phyloP scores from a whole-genome alignment of 257 asterid genomes.

The Solanum verrucosum region DNA sequence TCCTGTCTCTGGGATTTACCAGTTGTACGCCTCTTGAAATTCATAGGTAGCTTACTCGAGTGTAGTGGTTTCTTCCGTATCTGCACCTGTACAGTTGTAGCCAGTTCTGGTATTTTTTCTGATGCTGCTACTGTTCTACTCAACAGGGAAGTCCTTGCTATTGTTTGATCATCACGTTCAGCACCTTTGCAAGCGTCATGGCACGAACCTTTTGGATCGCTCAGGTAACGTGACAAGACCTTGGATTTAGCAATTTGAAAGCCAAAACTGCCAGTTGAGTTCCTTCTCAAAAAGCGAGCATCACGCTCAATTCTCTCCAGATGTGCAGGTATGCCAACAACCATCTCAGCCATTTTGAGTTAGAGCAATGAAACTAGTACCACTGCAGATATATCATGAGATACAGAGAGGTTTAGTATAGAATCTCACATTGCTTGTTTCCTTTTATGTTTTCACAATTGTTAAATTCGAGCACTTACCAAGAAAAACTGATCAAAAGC shows the following conservation, averaged over 20 bases:
- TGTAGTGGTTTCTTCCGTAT: background rate
- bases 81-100: background rate
- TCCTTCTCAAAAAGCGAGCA: conserved; percentile 8
- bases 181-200: conserved; percentile 2
- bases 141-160: background rate
- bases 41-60: background rate
- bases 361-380: background rate
- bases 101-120: background rate
- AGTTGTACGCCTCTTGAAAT: background rate
- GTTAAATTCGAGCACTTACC: background rate
- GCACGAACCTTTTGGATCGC: conserved; percentile 4
- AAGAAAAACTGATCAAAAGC: background rate
- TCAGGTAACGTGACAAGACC: conserved; percentile 26
- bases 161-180: background rate
- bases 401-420: background rate
- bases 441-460: background rate
- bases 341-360: background rate
- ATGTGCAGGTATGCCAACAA: conserved; percentile 1
- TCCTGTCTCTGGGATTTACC: background rate
- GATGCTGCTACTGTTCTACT: background rate
- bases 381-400: background rate
- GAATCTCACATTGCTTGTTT: background rate
- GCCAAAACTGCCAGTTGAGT: conserved; percentile 18
- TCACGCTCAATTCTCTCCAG: conserved; percentile 11
- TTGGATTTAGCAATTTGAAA: conserved; percentile 4